Conservation (phyloP, 2,329 filamentous ascomycete genomes). For the Aureobasidium sp. region DNA sequence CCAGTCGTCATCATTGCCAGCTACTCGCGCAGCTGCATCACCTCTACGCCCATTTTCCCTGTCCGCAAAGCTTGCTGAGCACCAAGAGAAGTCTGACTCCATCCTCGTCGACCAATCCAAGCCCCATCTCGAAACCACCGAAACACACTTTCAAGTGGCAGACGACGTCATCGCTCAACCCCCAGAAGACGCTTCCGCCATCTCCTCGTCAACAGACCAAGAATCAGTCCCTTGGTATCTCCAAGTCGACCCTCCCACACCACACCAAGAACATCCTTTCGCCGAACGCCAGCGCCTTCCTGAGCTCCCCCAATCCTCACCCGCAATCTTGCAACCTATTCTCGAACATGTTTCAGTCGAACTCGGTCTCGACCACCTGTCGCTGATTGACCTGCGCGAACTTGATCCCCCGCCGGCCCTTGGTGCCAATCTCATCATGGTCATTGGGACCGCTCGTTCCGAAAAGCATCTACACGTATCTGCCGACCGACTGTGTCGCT, state of each 20-base stretch:
- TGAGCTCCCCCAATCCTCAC: slow-evolving; percentile 60
- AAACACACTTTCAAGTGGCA: neutral
- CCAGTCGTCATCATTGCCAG: neutral
- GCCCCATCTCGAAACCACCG: neutral
- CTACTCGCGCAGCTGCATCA: neutral
- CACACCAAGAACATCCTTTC: slow-evolving; percentile 37
- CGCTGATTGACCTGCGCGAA: slow-evolving; percentile 71
- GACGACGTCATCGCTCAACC: neutral
- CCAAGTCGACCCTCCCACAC: slow-evolving; percentile 51
- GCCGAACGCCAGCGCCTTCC: slow-evolving; percentile 53
- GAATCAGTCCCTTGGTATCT: slow-evolving; percentile 71
- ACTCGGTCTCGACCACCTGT: slow-evolving; percentile 76
- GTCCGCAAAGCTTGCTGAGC: neutral
- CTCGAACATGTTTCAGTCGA: slow-evolving; percentile 75
- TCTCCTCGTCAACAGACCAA: neutral
- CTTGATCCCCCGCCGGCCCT: slow-evolving; percentile 82
- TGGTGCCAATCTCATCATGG: slow-evolving; percentile 83
- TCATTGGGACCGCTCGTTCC: slow-evolving; percentile 83
- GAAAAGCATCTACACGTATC: slow-evolving; percentile 90
- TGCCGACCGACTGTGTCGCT: slow-evolving; percentile 81
- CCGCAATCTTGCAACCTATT: slow-evolving; percentile 63
- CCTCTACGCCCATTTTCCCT: neutral
- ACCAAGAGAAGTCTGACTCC: neutral
- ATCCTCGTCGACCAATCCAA: too few relatives aligned
- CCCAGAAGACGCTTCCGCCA: neutral